Evolutionary conservation across 306 rosid species (phyloP), one percentile per base, ranked within the genome.

Genomic region (Myrica gale): DNA sequence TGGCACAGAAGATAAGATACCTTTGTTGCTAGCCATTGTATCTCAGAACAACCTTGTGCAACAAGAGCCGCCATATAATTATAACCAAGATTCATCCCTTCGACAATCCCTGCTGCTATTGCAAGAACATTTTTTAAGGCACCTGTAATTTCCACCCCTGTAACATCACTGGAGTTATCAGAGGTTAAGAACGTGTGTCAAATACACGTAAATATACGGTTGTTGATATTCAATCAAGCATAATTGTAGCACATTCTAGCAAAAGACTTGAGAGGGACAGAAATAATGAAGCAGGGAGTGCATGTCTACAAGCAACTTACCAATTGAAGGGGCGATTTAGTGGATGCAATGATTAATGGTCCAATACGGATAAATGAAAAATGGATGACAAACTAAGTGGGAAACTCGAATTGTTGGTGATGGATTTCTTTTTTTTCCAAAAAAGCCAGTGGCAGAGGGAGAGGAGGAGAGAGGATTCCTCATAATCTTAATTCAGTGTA

Each of bases 1-100:
- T 32, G 37, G 37, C 37, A 61, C 46, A 71, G 51, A 72, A 75
- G 37, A 66, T 7, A 41, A 69, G 57, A 44, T 79, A 92, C 98
- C 97, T 92, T 92, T 3, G 95, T 94, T 37, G 98, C 98, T 74
- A 94, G 84, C 98, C 98, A 94, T 72, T 97, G 87, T 73, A 94
- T 94, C 87, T 94, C 98, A 3, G 98, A 94, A 79, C 98, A 94
- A 19, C 98, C 98, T 74, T 94, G 96, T 12, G 98, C 85, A 52
- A 92, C 97, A 84, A 94, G 98, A 78, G 97, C 98, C 65, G 98
- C 97, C 96, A 90, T 94, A 57, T 91, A 94, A 82, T 92, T 94
- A 78, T 94, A 92, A 56, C 97, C 98, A 56, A 94, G 98, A 84
- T 89, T 86, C 98, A 94, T 94, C 61, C 98, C 98, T 63, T 80